Conservation (phyloP, 2,329 filamentous ascomycete species). For the Anthostomella pinea region DNA sequence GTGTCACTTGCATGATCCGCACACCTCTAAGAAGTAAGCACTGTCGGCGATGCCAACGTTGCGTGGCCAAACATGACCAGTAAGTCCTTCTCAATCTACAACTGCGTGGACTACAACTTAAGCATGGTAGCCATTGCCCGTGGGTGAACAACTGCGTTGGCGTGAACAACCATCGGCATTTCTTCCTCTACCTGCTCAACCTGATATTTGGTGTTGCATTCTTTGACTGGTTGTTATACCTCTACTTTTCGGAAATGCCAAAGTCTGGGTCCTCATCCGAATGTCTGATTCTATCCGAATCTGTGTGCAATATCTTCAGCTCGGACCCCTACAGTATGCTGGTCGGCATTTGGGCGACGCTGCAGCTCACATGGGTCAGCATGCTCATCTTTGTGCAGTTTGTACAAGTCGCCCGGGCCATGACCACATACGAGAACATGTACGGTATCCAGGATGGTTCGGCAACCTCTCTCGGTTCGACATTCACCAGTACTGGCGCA, state of each 20-base stretch:
- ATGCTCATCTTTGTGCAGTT: constrained; percentile 96
- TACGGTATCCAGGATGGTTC: constrained; percentile 65
- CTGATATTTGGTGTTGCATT: constrained; percentile 72
- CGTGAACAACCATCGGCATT: constrained; percentile 93
- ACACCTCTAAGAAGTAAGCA: constrained; percentile 94
- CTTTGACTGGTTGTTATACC: constrained; percentile 69
- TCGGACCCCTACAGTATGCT: constrained; percentile 82
- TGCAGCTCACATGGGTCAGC: constrained; percentile 93
- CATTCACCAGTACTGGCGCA: constrained; percentile 74
- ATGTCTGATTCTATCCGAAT: constrained; percentile 75
- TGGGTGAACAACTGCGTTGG: constrained; percentile 98
- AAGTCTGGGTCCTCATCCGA: constrained; percentile 47
- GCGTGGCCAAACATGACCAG: constrained; percentile 96
- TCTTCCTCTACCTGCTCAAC: constrained; percentile 82
- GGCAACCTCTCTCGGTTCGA: constrained; percentile 58
- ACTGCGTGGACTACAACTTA: constrained; percentile 21
- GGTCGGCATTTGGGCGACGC: constrained; percentile 71
- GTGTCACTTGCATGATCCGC: constrained; percentile 89
- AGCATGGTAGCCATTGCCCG: constrained; percentile 72
- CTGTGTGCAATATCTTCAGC: constrained; percentile 72
- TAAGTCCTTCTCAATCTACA: constrained; percentile 47
- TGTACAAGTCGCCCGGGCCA: constrained; percentile 84
- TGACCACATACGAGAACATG: constrained; percentile 98
- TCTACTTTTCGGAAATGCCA: constrained; percentile 64
- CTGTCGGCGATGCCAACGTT: constrained; percentile 85